These are phyloP conservation scores for Podaxis sp. DNA, from an alignment of 768 basidiomycete genomes.

Conservation along the genomic window DNA sequence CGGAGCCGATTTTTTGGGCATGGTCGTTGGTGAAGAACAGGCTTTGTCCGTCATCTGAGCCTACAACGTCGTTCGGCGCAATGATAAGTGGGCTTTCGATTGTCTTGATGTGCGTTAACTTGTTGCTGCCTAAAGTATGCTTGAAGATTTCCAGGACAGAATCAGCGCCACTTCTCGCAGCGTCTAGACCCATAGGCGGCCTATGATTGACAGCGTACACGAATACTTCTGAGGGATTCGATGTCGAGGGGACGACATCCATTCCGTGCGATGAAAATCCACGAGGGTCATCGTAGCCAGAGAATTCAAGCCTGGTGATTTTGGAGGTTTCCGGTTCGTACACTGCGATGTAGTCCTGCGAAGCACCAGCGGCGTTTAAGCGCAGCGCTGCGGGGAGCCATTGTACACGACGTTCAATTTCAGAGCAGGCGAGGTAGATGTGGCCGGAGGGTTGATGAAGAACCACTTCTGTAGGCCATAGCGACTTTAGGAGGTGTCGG, in stretches of 20 bases:
- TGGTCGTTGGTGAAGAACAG: slow-evolving; percentile 76
- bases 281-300: slow-evolving; percentile 36
- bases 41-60: slow-evolving; percentile 58
- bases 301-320: slow-evolving; percentile 45
- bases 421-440: slow-evolving; percentile 66
- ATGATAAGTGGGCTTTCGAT: slow-evolving; percentile 53
- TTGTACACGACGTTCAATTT: slow-evolving; percentile 40
- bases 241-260: slow-evolving; percentile 59
- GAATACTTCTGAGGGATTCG: slow-evolving; percentile 50
- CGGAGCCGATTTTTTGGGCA: slow-evolving; percentile 50
- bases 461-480: slow-evolving; percentile 47
- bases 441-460: slow-evolving; percentile 58
- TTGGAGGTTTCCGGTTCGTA: slow-evolving; percentile 49
- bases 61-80: slow-evolving; percentile 75
- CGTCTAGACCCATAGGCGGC: slow-evolving; percentile 39
- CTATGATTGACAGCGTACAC: slow-evolving; percentile 77
- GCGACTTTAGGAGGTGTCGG: not conserved
- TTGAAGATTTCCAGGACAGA: slow-evolving; percentile 72
- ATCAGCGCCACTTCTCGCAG: slow-evolving; percentile 58
- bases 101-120: slow-evolving; percentile 55
- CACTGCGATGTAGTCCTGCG: slow-evolving; percentile 58
- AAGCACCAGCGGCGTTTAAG: slow-evolving; percentile 38
- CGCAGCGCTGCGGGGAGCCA: slow-evolving; percentile 51
- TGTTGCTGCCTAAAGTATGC: slow-evolving; percentile 42
- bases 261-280: slow-evolving; percentile 65